Conservation (phyloP, 2,329 filamentous ascomycete species). For the Helminthosporium solani region DNA sequence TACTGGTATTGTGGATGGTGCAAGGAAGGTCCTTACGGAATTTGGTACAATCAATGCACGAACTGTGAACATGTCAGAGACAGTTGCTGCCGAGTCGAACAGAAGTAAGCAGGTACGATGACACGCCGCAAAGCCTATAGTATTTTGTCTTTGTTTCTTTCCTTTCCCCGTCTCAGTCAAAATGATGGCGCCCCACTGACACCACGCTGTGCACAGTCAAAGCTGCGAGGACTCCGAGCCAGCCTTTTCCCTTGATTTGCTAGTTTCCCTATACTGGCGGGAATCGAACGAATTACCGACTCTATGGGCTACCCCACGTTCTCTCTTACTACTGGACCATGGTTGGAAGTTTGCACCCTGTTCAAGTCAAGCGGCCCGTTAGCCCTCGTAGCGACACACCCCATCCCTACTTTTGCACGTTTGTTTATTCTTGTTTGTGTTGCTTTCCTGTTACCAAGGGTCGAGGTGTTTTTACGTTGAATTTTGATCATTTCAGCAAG, state of each 20-base stretch:
- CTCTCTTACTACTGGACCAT: not conserved
- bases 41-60: slow-evolving; percentile 9
- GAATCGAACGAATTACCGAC: not conserved
- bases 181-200: not conserved
- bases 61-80: slow-evolving; percentile 8
- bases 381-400: not conserved
- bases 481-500: slow-evolving; percentile 4
- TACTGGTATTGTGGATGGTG: slow-evolving; percentile 20
- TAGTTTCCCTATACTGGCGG: not conserved
- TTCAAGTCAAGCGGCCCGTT: not conserved
- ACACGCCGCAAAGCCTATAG: not conserved
- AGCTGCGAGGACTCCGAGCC: not conserved
- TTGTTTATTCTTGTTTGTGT: not conserved
- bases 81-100: not conserved
- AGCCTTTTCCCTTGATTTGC: not conserved
- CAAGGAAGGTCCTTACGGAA: slow-evolving; percentile 13
- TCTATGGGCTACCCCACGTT: not conserved
- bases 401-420: not conserved
- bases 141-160: not conserved
- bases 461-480: not conserved
- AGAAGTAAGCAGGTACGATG: slow-evolving; percentile 2
- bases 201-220: not conserved
- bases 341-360: not conserved
- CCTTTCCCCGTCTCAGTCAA: not conserved
- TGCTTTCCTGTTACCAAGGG: not conserved